Base-by-base conservation (phyloP, 176 grass and related monocot genomes). In the Oryza meridionalis region DNA sequence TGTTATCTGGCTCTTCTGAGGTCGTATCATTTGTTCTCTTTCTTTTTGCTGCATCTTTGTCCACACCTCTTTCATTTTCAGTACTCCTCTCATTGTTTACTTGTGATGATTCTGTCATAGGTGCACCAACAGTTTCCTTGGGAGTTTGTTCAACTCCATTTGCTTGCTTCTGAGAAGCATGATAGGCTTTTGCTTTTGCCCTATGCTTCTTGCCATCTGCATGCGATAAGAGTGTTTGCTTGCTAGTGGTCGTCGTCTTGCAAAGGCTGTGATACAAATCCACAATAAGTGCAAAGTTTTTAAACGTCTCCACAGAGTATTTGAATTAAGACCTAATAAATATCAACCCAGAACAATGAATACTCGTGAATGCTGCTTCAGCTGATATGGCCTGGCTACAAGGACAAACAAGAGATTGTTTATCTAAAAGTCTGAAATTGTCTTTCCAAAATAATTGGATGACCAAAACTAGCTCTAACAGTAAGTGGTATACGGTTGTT, bases 121-220 rank as follows among this genome's bases (percentile, higher is more conserved):
- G 71, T 73, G 67, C 77, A 84, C 44, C 89, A 82, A 44, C 80
- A 32, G 65, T 46, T 80, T 73, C 68, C 64, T 84, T 88, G 33
- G 79, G 51, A 84, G 47, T 79, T 78, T 90, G 80, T 86, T 86
- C 81, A 63, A 65, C 62, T 50, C 62, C 72, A 85, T 84, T 59
- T 77, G 78, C 87, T 87, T 92, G 80, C 77, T 87, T 92, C 77
- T 89, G 93, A 33, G 90, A 84, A 84, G 88, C 86, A 90, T 99
- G 96, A 43, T 84, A 99, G 78, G 93, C 96, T 78, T 92, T 92
- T 78, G 93, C 91, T 79, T 96, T 99, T 72, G 96, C 96, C 77
- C 96, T 91, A 70, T 99, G 96, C 72, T 99, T 99, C 87, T 92
- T 99, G 31, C 96, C 96, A 77, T 99, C 93, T 74, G 96, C 91